Conservation (phyloP, 2,329 filamentous ascomycete genomes). For the Colletotrichum liaoningense region DNA sequence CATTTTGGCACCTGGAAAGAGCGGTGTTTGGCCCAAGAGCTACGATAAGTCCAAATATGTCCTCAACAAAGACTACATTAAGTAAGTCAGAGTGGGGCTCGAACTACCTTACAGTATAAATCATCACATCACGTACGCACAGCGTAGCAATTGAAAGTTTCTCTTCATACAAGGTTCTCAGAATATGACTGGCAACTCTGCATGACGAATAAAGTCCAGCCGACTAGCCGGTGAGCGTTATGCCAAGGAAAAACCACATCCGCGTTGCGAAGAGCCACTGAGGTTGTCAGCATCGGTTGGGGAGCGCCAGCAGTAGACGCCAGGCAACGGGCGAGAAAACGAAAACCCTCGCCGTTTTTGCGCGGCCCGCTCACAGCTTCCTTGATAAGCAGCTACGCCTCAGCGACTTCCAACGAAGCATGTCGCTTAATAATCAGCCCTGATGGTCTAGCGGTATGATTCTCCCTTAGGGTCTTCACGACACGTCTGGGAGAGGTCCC, state of each 20-base stretch:
- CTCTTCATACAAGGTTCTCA: neutral
- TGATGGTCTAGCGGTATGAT: conserved; percentile 35
- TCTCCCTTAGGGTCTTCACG: conserved; percentile 24
- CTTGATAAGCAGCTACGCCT: accelerated
- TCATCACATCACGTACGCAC: neutral
- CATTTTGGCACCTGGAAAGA: conserved; percentile 49
- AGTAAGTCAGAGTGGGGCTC: neutral
- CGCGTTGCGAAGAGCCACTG: no score
- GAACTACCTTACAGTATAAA: neutral
- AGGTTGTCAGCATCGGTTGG: no score
- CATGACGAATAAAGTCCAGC: no score
- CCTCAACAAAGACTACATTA: conserved; percentile 23
- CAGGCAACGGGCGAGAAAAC: no score
- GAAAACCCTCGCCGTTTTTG: no score
- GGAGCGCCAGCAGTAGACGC: no score
- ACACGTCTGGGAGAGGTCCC: conserved; percentile 19
- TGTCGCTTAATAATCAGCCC: conserved; percentile 1
- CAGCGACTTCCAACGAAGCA: neutral
- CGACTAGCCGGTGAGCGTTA: no score
- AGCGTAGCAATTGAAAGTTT: neutral
- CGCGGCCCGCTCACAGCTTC: no score
- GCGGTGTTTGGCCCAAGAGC: conserved; percentile 48
- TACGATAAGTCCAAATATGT: conserved; percentile 33
- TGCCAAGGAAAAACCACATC: no score
- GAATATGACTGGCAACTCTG: no score